Base-by-base conservation (phyloP, 805 yeast species). In the Suhomyces sp. region DNA sequence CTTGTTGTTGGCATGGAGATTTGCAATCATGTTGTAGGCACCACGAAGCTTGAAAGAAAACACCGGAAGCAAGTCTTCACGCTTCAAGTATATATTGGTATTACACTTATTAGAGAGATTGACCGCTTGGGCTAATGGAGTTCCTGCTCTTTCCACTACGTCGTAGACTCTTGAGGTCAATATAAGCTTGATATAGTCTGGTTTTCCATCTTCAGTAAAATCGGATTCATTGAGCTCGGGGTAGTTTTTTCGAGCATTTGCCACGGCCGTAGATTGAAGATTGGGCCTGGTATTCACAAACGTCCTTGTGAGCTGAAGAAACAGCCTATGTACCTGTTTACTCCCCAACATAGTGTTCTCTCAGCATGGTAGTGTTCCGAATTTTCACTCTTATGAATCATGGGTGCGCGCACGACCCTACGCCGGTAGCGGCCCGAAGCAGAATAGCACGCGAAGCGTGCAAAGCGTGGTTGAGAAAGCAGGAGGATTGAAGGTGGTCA, bases 1-100 rank as follows among this genome's bases (percentile, higher is more conserved):
- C 44, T 79, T 82, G 19, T 72, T 65, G 13, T 76, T 64, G n/a
- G 81, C 71, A 49, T 84, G 83, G 47, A 94, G 71, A 61, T 93
- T 89, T 33, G 98, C 96, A 61, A 94, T 87, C 96, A 90, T 91
- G 68, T 94, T 94, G 72, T 92, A 90, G 15, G 99, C 99, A 53
- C 99, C 99, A 67, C 99, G 85, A 54, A 94, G 78, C 72, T 94
- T 94, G 81, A 94, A 94, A 44, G 96, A 87, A 69, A 94, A 96
- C 4, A 94, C 99, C 0, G 99, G 98, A 52, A 90, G 78, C 35
- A 91, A 76, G 64, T 96, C 99, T 65, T 94, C 99, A 59, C 99
- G 81, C 65, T 94, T 94, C 58, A 94, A 74, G 52, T 80, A 76
- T 13, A 96, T 85, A 40, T 85, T 85, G 44, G 96, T 78, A 48